Base-by-base conservation (phyloP, 805 yeast species). In the Teunomyces stri region DNA sequence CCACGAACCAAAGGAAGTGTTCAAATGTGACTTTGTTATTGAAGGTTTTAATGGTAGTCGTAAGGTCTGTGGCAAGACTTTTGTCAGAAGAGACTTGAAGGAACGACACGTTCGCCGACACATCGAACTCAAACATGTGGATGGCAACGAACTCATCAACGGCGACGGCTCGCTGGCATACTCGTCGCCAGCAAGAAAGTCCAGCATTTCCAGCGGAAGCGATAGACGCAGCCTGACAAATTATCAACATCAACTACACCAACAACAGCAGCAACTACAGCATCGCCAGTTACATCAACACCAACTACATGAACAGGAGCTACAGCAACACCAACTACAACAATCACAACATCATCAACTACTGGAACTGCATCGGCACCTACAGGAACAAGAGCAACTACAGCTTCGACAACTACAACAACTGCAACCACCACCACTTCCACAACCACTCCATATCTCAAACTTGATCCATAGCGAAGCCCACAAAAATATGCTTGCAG, bases 11-110 rank as follows among this genome's bases (percentile, higher is more conserved):
- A 72, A 68, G 41, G 77, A 76, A 45, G 80, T 83, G 9, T 82
- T 74, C 57, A 69, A 68, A 21, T 84, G 89, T 59, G 86, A 62
- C 74, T 81, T 58, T 49, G 64, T 53, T 59, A 68, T 66, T 46
- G 83, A 52, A 70, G 79, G 58, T 34, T 57, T 54, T 27, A 64
- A 60, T 15, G 74, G 74, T 3, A 51, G 46, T 22, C 70, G 70
- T 61, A 66, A 74, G 9, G 65, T 66, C 3, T 84, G 89, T 58
- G 68, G 72, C 1, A 81, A 80, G 60, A 78, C 84, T 0, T 84
- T 84, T 68, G 89, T 84, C 0, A 64, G 89, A 35, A 75, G 72
- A 47, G 89, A 84, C 58, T 63, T 84, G 39, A 68, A 74, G 22
- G 76, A 72, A 34, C 49, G 76, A 28, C 77, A 73, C 48, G 51